Evolutionary conservation across 1,284 basidiomycete genomes (phyloP).

Genomic region (Apiotrichum gracile): DNA sequence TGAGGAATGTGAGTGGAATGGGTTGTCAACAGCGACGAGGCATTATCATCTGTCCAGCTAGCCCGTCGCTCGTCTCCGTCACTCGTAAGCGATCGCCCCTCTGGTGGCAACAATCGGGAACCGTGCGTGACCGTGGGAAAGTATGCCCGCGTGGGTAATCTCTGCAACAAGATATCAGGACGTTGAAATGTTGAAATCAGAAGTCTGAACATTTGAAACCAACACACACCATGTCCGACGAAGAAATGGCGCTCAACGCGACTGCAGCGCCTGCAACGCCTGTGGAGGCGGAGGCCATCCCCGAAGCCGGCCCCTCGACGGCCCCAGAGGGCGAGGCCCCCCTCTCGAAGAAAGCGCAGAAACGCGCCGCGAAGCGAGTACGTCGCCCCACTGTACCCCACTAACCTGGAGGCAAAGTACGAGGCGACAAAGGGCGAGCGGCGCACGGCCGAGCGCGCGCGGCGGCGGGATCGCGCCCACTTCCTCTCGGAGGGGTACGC

Average conservation of each 20-base stretch:
- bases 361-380: slow-evolving; percentile 34
- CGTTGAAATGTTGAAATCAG: not conserved
- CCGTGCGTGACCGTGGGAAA: not conserved
- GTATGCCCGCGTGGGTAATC: not conserved
- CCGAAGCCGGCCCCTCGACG: not conserved
- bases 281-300: too few relatives aligned
- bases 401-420: slow-evolving; percentile 6
- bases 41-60: too few relatives aligned
- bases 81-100: too few relatives aligned
- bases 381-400: slow-evolving; percentile 9
- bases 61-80: too few relatives aligned
- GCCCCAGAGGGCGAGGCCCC: not conserved
- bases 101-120: not conserved
- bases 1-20: too few relatives aligned
- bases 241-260: not conserved
- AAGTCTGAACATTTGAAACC: not conserved
- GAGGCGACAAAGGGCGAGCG: slow-evolving; percentile 28
- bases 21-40: too few relatives aligned
- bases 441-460: slow-evolving; percentile 30
- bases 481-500: slow-evolving; percentile 24
- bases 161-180: not conserved
- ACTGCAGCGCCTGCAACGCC: not conserved
- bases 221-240: slow-evolving; percentile 3
- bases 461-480: slow-evolving; percentile 19
- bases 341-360: slow-evolving; percentile 30